These are phyloP conservation scores for Phytophthora sp. DNA, from an alignment of 352 stramenopile genomes.

Conservation along the genomic window DNA sequence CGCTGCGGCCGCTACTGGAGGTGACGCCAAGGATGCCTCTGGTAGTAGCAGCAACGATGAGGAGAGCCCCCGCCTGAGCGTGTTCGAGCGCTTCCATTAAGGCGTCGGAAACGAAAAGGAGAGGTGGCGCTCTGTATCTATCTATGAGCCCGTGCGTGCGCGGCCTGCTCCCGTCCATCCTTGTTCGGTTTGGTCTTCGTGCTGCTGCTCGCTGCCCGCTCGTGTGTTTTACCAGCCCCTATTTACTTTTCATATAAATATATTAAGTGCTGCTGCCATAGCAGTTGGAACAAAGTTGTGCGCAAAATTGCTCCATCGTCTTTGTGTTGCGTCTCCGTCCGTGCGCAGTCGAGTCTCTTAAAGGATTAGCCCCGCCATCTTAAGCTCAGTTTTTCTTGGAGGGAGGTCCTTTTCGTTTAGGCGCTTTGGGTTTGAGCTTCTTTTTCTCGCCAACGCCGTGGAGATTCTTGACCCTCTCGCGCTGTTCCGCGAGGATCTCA, in stretches of 20 bases:
- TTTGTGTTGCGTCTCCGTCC: too few relatives aligned
- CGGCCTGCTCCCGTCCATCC: conserved; percentile 32
- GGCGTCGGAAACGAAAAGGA: conserved; percentile 48
- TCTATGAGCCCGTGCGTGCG: conserved; percentile 47
- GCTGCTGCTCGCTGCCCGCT: conserved; percentile 40
- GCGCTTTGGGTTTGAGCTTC: conserved; percentile 60
- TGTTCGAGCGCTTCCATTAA: conserved; percentile 88
- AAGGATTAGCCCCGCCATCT: too few relatives aligned
- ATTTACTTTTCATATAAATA: conserved; percentile 90
- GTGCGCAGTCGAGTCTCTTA: too few relatives aligned
- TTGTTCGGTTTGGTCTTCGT: conserved; percentile 39
- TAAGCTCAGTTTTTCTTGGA: conserved; percentile 43
- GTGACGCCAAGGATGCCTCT: conserved; percentile 36
- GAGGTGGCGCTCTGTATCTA: conserved; percentile 58
- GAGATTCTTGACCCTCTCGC: conserved; percentile 65
- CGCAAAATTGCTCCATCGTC: too few relatives aligned
- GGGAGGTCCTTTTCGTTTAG: conserved; percentile 74
- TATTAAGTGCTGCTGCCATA: conserved; percentile 42
- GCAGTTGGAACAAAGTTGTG: conserved; percentile 34
- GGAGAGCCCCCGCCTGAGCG: conserved; percentile 78
- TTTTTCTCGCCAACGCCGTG: conserved; percentile 74
- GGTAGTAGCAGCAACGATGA: conserved; percentile 58
- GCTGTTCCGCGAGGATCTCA: conserved; percentile 79
- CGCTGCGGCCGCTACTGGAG: conserved; percentile 14
- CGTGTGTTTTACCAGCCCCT: conserved; percentile 61